These are phyloP conservation scores for Fusarium sp. DNA, from an alignment of 2,329 filamentous ascomycete genomes.

Conservation along the genomic window DNA sequence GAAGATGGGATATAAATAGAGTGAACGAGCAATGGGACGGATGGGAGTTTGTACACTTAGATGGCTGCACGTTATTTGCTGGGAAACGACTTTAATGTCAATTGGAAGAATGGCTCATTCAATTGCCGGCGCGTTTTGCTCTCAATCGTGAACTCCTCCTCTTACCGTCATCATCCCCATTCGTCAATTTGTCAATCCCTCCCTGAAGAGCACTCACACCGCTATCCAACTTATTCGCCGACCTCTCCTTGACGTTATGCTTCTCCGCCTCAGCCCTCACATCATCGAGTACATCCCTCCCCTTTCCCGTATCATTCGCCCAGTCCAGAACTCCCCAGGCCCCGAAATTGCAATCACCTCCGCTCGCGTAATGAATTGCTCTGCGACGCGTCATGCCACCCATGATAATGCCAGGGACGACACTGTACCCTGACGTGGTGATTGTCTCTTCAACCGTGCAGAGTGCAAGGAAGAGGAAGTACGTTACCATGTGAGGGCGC, in stretches of 20 bases:
- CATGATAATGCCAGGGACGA: slow-evolving; percentile 64
- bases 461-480: slow-evolving; percentile 71
- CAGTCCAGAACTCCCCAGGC: slow-evolving; percentile 72
- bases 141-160: slow-evolving; percentile 44
- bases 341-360: slow-evolving; percentile 69
- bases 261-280: slow-evolving; percentile 66
- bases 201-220: slow-evolving; percentile 49
- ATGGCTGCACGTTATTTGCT: neutral
- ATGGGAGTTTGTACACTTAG: slow-evolving; percentile 26
- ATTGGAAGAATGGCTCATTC: neutral
- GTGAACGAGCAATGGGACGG: neutral
- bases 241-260: slow-evolving; percentile 60
- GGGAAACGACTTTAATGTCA: neutral
- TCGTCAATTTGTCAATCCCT: slow-evolving; percentile 46
- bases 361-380: slow-evolving; percentile 65
- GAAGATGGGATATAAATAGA: slow-evolving; percentile 53
- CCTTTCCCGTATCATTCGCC: slow-evolving; percentile 65
- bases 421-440: slow-evolving; percentile 73
- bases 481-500: slow-evolving; percentile 78
- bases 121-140: slow-evolving; percentile 30
- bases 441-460: slow-evolving; percentile 74
- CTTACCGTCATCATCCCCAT: slow-evolving; percentile 41
- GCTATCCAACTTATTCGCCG: slow-evolving; percentile 47
- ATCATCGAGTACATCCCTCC: slow-evolving; percentile 64
- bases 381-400: slow-evolving; percentile 58